Base-by-base conservation (phyloP, 1,284 basidiomycete genomes). In the Blastosporella zonata region DNA sequence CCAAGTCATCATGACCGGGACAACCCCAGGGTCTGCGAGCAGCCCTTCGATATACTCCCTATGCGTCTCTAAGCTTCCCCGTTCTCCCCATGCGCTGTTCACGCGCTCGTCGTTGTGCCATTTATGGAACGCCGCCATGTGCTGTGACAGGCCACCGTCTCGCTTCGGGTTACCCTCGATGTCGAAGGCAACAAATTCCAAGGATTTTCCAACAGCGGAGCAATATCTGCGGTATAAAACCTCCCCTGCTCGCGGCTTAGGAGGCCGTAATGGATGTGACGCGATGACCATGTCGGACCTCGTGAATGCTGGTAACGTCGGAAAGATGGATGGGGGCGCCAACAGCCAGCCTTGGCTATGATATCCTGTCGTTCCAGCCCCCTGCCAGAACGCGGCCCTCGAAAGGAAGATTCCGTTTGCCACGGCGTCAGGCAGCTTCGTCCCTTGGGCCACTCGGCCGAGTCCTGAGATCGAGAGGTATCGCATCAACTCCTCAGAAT, bases 61-160 rank as follows among this genome's bases (percentile, higher is more conserved):
- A 55, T 82, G 79, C 54, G 74, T 66, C 54, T 78, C 74, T 31
- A 77, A 58, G 13, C 67, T 62, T 0, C 80, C 80, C 27, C 63
- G 60, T 59, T 82, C 77, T 22, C 69, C 67, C 80, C 79, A 82
- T 8, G 70, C 74, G 9, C 57, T 62, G 51, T 74, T 74, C 23
- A 81, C 75, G 15, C 75, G 67, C 27, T 71, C 69, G 45, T 69
- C 66, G 55, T 81, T 82, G 50, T 79, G 72, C 80, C 80, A 82
- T 20, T 57, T 60, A 50, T 77, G 70, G 57, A 78, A 78, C 4
- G 70, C 66, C 13, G 70, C 68, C 47, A 81, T 64, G 51, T 79
- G 76, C n/a, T 58, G 54, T 9, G 62, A 62, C 2, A 64, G 12
- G 31, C 54, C 50, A 38, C 54, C 49, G 40, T 49, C 50, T 12